phyloP scores from a whole-genome alignment of 306 rosid species.

The Vicia sativa region DNA sequence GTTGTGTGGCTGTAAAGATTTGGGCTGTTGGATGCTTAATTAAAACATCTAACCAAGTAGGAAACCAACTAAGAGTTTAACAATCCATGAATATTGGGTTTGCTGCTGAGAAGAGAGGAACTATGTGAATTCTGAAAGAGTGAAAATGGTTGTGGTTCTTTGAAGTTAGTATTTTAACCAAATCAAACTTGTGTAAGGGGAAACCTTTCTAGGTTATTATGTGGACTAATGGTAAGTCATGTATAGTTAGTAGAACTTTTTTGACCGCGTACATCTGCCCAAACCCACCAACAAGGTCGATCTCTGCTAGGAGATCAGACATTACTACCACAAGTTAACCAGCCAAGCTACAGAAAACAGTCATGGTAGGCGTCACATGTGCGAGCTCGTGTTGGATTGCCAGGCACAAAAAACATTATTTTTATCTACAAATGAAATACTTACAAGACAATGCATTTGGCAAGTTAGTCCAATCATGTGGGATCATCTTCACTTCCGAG shows the following conservation, averaged over 20 bases:
- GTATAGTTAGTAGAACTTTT: slow-evolving; percentile 7
- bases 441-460: slow-evolving; percentile 58
- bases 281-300: slow-evolving; percentile 37
- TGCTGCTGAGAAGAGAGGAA: slow-evolving; percentile 19
- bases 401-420: slow-evolving; percentile 7
- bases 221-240: slow-evolving; percentile 5
- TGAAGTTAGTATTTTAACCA: slow-evolving; percentile 17
- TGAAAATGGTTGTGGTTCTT: slow-evolving; percentile 6
- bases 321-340: slow-evolving; percentile 33
- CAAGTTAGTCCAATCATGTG: slow-evolving; percentile 85
- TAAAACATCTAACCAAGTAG: slow-evolving; percentile 29
- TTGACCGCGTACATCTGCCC: slow-evolving; percentile 29
- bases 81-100: slow-evolving; percentile 22
- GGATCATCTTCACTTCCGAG: slow-evolving; percentile 57
- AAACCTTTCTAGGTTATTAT: slow-evolving; percentile 19
- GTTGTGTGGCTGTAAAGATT: slow-evolving; percentile 8
- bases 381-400: slow-evolving; percentile 34
- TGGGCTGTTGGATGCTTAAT: slow-evolving; percentile 35
- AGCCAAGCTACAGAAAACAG: slow-evolving; percentile 43
- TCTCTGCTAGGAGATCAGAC: slow-evolving; percentile 34
- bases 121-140: slow-evolving; percentile 27
- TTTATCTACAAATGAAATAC: slow-evolving; percentile 28
- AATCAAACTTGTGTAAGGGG: slow-evolving; percentile 20
- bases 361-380: slow-evolving; percentile 35
- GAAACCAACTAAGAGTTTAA: slow-evolving; percentile 30